A percentile compares a stretch with the other conserved stretches of the same genome.
These are phyloP conservation scores for Tetrapisispora taiwanensis DNA, from an alignment of 805 yeast species.

Conservation along the genomic window DNA sequence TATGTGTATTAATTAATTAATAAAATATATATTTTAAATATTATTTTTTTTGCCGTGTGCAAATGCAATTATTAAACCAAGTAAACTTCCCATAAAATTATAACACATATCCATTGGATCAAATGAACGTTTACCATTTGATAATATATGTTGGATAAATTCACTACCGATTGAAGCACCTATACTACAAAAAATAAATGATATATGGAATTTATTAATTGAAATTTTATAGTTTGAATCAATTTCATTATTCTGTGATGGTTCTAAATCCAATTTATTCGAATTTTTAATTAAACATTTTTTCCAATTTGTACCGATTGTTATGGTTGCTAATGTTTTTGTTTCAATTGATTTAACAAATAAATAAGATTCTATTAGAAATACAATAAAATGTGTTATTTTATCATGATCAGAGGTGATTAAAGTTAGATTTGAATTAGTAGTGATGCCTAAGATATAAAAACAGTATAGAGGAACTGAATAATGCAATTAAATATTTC, in stretches of 20 bases:
- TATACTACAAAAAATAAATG: constrained; percentile 36
- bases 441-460: constrained; percentile 26
- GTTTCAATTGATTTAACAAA: constrained; percentile 39
- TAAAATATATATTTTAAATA: not conserved
- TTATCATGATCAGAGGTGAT: constrained; percentile 42
- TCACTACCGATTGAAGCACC: constrained; percentile 43
- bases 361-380: constrained; percentile 38
- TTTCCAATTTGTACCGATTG: no score
- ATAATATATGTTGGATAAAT: constrained; percentile 32
- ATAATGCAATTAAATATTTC: constrained; percentile 11
- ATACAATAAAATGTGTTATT: constrained; percentile 38
- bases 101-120: constrained; percentile 39
- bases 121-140: constrained; percentile 33
- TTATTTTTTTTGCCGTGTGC: constrained; percentile 3
- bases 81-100: constrained; percentile 26
- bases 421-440: constrained; percentile 31
- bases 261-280: not conserved
- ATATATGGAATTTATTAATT: constrained; percentile 21
- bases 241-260: no score
- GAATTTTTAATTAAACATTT: not conserved
- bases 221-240: not conserved
- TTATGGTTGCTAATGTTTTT: constrained; percentile 4
- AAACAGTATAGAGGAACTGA: constrained; percentile 9
- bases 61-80: constrained; percentile 16
- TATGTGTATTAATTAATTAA: not conserved